Conservation (phyloP, 257 asterid species). For the Solanum chiquidenum region DNA sequence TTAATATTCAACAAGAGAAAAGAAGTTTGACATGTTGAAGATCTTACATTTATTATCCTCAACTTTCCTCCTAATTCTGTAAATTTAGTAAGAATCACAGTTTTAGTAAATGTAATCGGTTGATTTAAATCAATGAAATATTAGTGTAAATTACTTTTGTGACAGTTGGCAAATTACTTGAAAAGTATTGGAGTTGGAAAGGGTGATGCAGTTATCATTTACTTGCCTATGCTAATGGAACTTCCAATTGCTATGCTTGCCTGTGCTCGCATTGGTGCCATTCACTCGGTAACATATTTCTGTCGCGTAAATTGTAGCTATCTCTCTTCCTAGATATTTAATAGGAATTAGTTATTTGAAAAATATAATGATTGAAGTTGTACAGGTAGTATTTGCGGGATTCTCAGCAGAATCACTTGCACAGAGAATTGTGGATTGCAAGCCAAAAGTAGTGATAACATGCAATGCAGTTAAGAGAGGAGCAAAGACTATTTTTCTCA, state of each 20-base stretch:
- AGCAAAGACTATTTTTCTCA: constrained; percentile 67
- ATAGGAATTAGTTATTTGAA: not conserved
- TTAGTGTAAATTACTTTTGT: not conserved
- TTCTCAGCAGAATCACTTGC: constrained; percentile 84
- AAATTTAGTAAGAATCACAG: not conserved
- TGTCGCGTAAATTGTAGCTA: not conserved
- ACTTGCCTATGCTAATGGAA: constrained; percentile 96
- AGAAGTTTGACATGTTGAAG: too few species aligned
- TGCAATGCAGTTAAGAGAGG: constrained; percentile 93
- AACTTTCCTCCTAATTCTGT: not conserved
- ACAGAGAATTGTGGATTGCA: constrained; percentile 90
- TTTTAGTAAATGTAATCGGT: not conserved
- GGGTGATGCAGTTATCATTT: constrained; percentile 83
- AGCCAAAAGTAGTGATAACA: constrained; percentile 77
- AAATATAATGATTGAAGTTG: not conserved
- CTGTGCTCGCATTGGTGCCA: constrained; percentile 96
- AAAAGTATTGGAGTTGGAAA: constrained; percentile 67
- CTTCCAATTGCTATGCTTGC: constrained; percentile 97
- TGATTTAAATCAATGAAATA: not conserved
- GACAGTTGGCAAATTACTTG: constrained; percentile 92
- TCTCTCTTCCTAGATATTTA: too few species aligned
- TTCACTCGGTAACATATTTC: constrained; percentile 66
- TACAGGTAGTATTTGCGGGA: constrained; percentile 97
- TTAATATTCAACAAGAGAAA: not conserved
- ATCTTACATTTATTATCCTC: not conserved